Evolutionary conservation across 192 early-diverging fungal genomes (phyloP).

Genomic region (Coemansia umbellata): DNA sequence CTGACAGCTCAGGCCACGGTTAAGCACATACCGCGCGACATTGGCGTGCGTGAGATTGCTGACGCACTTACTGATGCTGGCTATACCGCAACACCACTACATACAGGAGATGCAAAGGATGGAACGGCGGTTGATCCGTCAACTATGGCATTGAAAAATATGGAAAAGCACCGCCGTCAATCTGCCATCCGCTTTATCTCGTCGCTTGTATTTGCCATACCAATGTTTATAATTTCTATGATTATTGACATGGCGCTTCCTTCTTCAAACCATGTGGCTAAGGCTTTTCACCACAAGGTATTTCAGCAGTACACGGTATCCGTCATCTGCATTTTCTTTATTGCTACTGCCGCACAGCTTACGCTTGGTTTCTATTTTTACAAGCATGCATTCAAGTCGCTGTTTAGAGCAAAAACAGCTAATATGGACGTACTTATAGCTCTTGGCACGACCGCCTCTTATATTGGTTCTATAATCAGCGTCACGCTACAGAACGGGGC

Average conservation of each 20-base stretch:
- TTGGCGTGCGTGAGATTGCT: constrained; percentile 78
- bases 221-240: constrained; percentile 62
- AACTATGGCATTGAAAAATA: constrained; percentile 70
- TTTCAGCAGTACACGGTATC: constrained; percentile 39
- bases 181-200: constrained; percentile 60
- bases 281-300: constrained; percentile 33
- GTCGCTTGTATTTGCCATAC: constrained; percentile 71
- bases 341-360: constrained; percentile 89
- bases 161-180: constrained; percentile 70
- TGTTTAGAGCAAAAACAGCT: constrained; percentile 68
- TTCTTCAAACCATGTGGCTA: constrained; percentile 22
- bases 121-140: constrained; percentile 52
- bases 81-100: constrained; percentile 56
- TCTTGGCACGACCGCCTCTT: constrained; percentile 83
- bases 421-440: constrained; percentile 95
- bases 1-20: constrained; percentile 68
- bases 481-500: constrained; percentile 44
- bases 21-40: constrained; percentile 58
- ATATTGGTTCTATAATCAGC: constrained; percentile 71
- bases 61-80: constrained; percentile 72
- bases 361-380: constrained; percentile 82
- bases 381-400: constrained; percentile 69
- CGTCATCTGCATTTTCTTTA: constrained; percentile 56
- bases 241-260: constrained; percentile 56
- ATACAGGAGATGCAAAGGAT: constrained; percentile 21